A percentile compares a stretch with the other conserved stretches of the same genome.
Conservation (phyloP, 2,329 filamentous ascomycete species). For the Cladobotryum mycophilum region DNA sequence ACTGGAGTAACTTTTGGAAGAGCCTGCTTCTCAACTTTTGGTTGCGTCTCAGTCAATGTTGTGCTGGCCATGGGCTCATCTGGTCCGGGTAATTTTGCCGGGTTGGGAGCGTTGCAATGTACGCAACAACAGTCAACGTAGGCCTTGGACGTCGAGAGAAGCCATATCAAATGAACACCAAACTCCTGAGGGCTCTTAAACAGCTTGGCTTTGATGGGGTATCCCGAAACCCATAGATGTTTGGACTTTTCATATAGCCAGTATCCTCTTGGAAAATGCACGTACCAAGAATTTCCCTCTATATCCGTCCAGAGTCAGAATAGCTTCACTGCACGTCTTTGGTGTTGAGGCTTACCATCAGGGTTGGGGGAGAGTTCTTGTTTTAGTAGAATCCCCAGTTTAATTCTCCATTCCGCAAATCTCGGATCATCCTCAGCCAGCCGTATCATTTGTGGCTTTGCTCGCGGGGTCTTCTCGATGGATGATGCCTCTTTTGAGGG, state of each 20-base stretch:
- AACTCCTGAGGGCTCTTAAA: constrained; percentile 50
- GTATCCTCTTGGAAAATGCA: constrained; percentile 40
- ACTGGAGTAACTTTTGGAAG: constrained; percentile 30
- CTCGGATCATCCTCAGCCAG: constrained; percentile 38
- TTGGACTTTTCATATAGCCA: constrained; percentile 44
- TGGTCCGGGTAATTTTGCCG: constrained; percentile 17
- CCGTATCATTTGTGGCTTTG: constrained; percentile 38
- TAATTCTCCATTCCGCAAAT: constrained; percentile 40
- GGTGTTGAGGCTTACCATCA: constrained; percentile 26
- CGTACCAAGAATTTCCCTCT: constrained; percentile 40
- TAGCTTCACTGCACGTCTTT: background rate
- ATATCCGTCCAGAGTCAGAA: constrained; percentile 11
- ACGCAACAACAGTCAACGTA: constrained; percentile 46
- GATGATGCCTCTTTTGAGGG: constrained; percentile 26
- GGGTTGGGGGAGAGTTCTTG: constrained; percentile 37
- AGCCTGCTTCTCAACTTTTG: constrained; percentile 20
- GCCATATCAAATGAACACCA: constrained; percentile 46
- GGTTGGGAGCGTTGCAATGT: constrained; percentile 36
- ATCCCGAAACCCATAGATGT: constrained; percentile 44
- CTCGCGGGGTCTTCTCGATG: constrained; percentile 30
- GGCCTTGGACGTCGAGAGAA: constrained; percentile 41
- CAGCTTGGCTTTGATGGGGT: constrained; percentile 41
- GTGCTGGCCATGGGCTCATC: constrained; percentile 20
- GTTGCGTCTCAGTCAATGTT: constrained; percentile 11
- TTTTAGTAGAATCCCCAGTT: constrained; percentile 40